These are phyloP conservation scores for Pneumocystis carinii DNA, from an alignment of 1,139 yeast species.

Conservation along the genomic window DNA sequence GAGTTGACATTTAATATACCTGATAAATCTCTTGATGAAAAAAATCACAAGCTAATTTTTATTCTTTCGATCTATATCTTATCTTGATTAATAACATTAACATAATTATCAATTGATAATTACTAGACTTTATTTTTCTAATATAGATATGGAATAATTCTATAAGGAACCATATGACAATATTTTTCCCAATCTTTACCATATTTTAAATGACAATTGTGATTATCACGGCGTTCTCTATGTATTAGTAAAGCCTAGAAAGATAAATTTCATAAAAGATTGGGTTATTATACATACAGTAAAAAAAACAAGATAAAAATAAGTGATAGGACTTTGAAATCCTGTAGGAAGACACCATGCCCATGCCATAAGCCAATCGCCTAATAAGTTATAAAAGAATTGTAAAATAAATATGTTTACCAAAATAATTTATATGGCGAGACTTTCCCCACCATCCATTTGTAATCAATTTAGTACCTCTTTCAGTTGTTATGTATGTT, in stretches of 20 bases:
- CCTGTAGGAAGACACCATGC: constrained; percentile 93
- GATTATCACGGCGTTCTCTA: constrained; percentile 82
- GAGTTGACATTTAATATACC: neutral
- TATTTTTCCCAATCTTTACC: constrained; percentile 77
- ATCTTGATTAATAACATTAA: neutral
- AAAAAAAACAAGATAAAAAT: constrained; percentile 74
- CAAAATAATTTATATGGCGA: constrained; percentile 87
- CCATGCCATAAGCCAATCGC: constrained; percentile 86
- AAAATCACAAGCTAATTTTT: neutral
- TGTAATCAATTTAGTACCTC: constrained; percentile 60
- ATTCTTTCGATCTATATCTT: neutral
- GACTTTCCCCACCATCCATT: constrained; percentile 96
- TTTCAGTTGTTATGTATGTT: constrained; percentile 46
- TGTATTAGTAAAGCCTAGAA: constrained; percentile 44
- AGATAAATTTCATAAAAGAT: neutral
- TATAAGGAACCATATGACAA: constrained; percentile 65
- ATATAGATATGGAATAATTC: constrained; percentile 77
- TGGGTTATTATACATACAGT: constrained; percentile 29
- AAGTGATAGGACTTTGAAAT: constrained; percentile 63
- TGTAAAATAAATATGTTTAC: neutral
- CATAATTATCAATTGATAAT: no score
- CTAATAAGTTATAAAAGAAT: neutral
- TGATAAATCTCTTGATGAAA: neutral
- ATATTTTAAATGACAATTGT: constrained; percentile 74
- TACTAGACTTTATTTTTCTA: constrained; percentile 20